A percentile compares a stretch with the other conserved stretches of the same genome.
Evolutionary conservation across 257 asterid species (phyloP).

Genomic region (Gynochthodes officinalis): DNA sequence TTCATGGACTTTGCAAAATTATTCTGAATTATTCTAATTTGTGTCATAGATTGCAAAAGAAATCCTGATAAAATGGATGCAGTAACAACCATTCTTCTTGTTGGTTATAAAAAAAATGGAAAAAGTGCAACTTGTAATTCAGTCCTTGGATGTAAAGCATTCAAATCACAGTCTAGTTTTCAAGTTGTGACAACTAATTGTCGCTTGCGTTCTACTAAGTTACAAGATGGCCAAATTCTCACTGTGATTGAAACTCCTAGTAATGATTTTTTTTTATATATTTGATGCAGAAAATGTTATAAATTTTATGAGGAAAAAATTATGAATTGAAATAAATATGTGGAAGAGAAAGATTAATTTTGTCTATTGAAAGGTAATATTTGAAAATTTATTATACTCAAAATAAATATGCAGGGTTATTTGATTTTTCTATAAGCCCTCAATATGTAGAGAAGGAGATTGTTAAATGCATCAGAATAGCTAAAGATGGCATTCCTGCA

Average conservation of each 20-base stretch:
- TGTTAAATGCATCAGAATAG: background rate
- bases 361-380: too few relatives aligned
- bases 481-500: constrained; percentile 44
- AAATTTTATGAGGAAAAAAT: too few relatives aligned
- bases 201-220: constrained; percentile 42
- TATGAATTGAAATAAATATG: background rate
- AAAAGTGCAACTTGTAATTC: constrained; percentile 82
- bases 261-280: constrained; percentile 15
- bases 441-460: background rate
- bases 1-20: too few relatives aligned
- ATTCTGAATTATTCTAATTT: too few relatives aligned
- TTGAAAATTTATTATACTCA: too few relatives aligned
- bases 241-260: constrained; percentile 79
- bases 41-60: too few relatives aligned
- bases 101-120: constrained; percentile 72
- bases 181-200: constrained; percentile 75
- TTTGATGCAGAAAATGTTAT: too few relatives aligned
- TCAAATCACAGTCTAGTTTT: constrained; percentile 56
- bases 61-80: too few relatives aligned
- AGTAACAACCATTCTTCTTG: constrained; percentile 56
- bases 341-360: background rate
- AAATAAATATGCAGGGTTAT: background rate
- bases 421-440: background rate
- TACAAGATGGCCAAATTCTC: constrained; percentile 48
- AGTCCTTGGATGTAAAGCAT: constrained; percentile 45